Conservation (phyloP, 1,284 basidiomycete genomes). For the Ustilago esculenta region DNA sequence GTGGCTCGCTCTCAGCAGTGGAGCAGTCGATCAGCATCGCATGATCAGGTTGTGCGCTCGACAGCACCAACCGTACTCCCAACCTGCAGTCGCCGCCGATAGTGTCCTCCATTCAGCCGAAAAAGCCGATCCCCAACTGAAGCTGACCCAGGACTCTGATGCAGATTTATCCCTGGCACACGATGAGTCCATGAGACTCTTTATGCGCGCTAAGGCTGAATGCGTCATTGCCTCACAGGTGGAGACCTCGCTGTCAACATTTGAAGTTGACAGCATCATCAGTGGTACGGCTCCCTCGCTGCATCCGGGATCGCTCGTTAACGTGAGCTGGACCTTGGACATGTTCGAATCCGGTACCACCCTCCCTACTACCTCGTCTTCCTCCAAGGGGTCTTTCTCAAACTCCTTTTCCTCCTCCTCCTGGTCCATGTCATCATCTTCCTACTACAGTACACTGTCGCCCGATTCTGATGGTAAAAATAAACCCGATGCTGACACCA, state of each 20-base stretch:
- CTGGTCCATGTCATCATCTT: background rate
- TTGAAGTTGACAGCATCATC: conserved; percentile 23
- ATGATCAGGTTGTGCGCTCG: conserved; percentile 11
- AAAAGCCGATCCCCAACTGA: conserved; percentile 8
- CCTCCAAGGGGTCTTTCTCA: background rate
- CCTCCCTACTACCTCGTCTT: conserved; percentile 9
- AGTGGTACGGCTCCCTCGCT: conserved; percentile 9
- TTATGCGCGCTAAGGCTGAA: conserved; percentile 28
- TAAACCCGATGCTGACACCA: background rate
- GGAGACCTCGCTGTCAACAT: conserved; percentile 2
- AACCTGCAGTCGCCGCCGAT: background rate
- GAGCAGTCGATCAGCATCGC: background rate
- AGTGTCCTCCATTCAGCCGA: background rate
- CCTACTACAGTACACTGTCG: no score
- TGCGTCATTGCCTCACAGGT: conserved; percentile 18
- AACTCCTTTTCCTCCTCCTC: background rate
- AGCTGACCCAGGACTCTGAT: conserved; percentile 16
- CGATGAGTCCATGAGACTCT: conserved; percentile 23
- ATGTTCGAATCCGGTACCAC: conserved; percentile 16
- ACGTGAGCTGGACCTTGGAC: conserved; percentile 29
- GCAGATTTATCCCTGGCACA: conserved; percentile 6
- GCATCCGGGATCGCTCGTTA: conserved; percentile 16
- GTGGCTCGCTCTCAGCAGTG: background rate
- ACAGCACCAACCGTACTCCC: background rate
- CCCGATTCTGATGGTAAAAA: background rate